These are phyloP conservation scores for Murraya paniculata DNA, from an alignment of 345 rosid species.

Conservation along the genomic window DNA sequence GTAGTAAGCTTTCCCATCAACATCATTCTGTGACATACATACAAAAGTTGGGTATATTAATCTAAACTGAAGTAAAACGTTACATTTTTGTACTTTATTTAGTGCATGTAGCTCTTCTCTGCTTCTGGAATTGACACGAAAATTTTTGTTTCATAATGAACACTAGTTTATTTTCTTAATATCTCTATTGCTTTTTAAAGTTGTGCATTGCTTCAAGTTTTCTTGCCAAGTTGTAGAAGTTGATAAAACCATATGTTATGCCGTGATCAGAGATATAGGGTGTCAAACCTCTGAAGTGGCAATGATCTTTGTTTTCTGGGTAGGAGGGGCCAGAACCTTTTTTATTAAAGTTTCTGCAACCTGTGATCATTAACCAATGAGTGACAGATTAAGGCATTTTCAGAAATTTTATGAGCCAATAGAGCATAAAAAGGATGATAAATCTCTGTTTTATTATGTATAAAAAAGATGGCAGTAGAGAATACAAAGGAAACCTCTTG, in stretches of 20 bases:
- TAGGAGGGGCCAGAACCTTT: conserved; percentile 78
- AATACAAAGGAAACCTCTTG: conserved; percentile 52
- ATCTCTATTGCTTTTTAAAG: neutral
- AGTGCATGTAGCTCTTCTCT: neutral
- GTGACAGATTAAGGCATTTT: neutral
- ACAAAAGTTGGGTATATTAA: conserved; percentile 1
- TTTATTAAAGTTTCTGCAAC: conserved; percentile 78
- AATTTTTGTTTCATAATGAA: neutral
- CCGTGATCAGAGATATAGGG: neutral
- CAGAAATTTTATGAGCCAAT: neutral
- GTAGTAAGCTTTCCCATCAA: conserved; percentile 75
- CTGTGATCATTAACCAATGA: conserved; percentile 37
- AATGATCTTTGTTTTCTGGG: conserved; percentile 74
- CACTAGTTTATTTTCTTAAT: neutral
- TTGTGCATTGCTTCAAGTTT: neutral
- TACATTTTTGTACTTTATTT: neutral
- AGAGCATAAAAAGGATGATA: neutral
- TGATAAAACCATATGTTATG: neutral
- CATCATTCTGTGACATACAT: conserved; percentile 59
- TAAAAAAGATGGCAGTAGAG: neutral
- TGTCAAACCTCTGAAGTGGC: conserved; percentile 67
- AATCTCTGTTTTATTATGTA: neutral
- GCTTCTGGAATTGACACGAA: neutral
- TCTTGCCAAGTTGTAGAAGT: neutral
- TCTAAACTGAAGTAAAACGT: neutral